Percentiles rank a stretch among this genome's conserved stretches.
Conservation (phyloP, 805 yeast genomes). For the Lachancea sp. region DNA sequence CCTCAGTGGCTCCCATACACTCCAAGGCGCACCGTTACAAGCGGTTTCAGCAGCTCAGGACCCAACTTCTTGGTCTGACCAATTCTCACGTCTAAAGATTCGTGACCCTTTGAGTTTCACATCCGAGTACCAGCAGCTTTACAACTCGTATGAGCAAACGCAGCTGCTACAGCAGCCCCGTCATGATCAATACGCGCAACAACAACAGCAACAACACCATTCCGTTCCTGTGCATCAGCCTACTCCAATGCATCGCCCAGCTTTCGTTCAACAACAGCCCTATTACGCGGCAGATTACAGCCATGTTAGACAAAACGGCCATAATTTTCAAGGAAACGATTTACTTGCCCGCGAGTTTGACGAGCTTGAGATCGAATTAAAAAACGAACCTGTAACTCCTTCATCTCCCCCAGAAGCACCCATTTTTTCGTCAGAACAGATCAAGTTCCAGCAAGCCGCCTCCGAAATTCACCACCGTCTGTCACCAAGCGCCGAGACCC, state of each 20-base stretch:
- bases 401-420: background rate
- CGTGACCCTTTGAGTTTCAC: slow-evolving; percentile 29
- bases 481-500: slow-evolving; percentile 15
- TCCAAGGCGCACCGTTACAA: background rate
- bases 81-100: slow-evolving; percentile 25
- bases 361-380: slow-evolving; percentile 20
- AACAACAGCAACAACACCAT: slow-evolving; percentile 2
- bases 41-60: slow-evolving; percentile 1
- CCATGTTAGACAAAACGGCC: background rate
- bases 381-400: slow-evolving; percentile 4
- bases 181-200: too few relatives aligned
- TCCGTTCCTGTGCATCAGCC: slow-evolving; percentile 1
- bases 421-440: slow-evolving; percentile 19
- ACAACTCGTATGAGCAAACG: slow-evolving; percentile 19
- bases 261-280: background rate
- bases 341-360: slow-evolving; percentile 22
- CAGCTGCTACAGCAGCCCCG: background rate
- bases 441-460: slow-evolving; percentile 24
- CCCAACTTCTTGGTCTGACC: slow-evolving; percentile 17
- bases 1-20: background rate
- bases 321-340: background rate
- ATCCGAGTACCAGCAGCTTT: slow-evolving; percentile 24
- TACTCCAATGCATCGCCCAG: background rate
- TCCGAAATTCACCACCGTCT: slow-evolving; percentile 15
- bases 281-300: slow-evolving; percentile 5